phyloP scores from a whole-genome alignment of 169 alveolate genomes.

The Plasmodium billcollinsi region DNA sequence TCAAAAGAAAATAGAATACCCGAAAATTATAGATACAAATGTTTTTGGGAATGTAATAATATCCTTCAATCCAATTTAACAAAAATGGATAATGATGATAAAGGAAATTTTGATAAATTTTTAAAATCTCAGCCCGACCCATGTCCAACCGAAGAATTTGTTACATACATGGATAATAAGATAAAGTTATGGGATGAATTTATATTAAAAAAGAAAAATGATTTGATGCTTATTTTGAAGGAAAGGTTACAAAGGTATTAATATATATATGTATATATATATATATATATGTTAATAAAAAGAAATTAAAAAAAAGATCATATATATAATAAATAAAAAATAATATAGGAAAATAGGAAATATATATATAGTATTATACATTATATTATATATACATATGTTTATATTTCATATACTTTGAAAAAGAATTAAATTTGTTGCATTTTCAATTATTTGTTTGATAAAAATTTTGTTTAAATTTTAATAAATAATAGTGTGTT shows the following conservation, averaged over 20 bases:
- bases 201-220: constrained; percentile 7
- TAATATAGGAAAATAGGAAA: too few species aligned
- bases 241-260: constrained; percentile 3
- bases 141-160: constrained; percentile 6
- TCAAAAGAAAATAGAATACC: background rate
- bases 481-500: too few species aligned
- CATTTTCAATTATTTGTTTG: too few species aligned
- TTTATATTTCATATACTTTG: too few species aligned
- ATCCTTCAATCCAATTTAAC: constrained; percentile 12
- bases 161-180: constrained; percentile 1
- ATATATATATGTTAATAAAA: too few species aligned
- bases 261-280: background rate
- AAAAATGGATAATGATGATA: constrained; percentile 13
- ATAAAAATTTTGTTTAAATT: too few species aligned
- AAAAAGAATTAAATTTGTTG: too few species aligned
- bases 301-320: too few species aligned
- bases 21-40: constrained; percentile 27
- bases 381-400: too few species aligned
- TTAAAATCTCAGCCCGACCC: background rate
- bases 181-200: constrained; percentile 13
- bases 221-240: constrained; percentile 5
- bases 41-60: constrained; percentile 16
- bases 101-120: constrained; percentile 5
- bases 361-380: too few species aligned
- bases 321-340: too few species aligned